Evolutionary conservation across 176 grass and related monocot species (phyloP).

Genomic region (Aechmea fasciata): DNA sequence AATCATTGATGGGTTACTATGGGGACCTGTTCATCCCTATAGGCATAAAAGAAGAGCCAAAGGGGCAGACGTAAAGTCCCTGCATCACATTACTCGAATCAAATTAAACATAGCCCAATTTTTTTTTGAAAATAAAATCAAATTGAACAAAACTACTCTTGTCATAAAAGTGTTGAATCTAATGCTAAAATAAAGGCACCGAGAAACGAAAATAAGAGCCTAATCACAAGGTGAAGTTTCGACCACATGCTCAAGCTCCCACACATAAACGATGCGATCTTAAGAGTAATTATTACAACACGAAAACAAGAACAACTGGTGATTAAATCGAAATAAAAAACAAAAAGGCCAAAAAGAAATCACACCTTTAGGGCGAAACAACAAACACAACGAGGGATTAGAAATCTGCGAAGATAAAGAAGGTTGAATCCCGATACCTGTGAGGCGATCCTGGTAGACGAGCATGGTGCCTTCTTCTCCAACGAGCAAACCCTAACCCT

Average conservation of each 20-base stretch:
- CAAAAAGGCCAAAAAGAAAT: not conserved
- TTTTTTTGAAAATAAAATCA: not conserved
- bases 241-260: too few species aligned
- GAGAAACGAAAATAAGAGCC: too few species aligned
- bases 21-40: conserved; percentile 6
- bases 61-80: conserved; percentile 9
- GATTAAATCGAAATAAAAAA: not conserved
- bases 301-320: too few species aligned
- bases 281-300: too few species aligned
- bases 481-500: conserved; percentile 2
- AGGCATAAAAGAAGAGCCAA: conserved; percentile 5
- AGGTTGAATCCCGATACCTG: not conserved
- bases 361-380: not conserved
- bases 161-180: too few species aligned
- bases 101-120: not conserved
- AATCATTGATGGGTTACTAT: not conserved
- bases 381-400: too few species aligned
- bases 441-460: conserved; percentile 12
- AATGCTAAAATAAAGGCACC: too few species aligned
- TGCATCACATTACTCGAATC: not conserved
- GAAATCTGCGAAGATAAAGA: not conserved
- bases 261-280: too few species aligned
- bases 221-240: too few species aligned
- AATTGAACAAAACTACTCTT: not conserved
- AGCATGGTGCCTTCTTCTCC: not conserved